Base-by-base conservation (phyloP, 805 yeast genomes). In the Barnettozyma sp. region DNA sequence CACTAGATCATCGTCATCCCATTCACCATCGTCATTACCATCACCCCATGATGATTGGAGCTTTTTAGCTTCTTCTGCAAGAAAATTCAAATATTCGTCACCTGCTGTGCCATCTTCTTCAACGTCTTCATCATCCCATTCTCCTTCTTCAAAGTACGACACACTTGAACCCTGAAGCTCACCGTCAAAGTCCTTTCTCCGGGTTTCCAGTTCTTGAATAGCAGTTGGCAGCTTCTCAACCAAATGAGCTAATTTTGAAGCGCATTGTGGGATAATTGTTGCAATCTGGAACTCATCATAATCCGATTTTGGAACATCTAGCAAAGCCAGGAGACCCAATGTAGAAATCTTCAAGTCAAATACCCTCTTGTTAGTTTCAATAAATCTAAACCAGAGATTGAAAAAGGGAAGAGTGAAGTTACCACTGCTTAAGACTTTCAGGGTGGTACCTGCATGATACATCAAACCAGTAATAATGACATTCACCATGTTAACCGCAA, bases 311-410 rank as follows among this genome's bases (percentile, higher is more conserved):
- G 60, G 39, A 14, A 61, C 26, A 15, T 50, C 45, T 7, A 54
- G 43, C 11, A 84, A 40, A 9, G 75, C 65, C 39, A 88, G 57
- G 16, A 82, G 53, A 0, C 92, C 94, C 44, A 90, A 58, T 3
- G 75, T 63, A 1, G 84, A 75, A 28, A 90, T 59, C 58, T 87
- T 88, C 55, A 85, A 66, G 58, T 90, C 97, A 50, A 71, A 83
- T 3, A 85, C 94, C 41, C 94, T 65, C 16, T 69, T 68, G 46
- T 81, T 68, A 19, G 63, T 60, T 5, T 77, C 71, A 26, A 76
- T 60, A 8, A 67, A 48, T 15, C 68, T 63, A 49, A 82, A 69
- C 94, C 94, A 85, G 33, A 64, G 48, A 17, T 62, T 59, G 49
- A 88, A 73, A 48, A 84, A 73, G 11, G 60, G 48, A 23, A 68